These are phyloP conservation scores for Yamadazyma blattariae DNA, from an alignment of 1,139 yeast species.

Conservation along the genomic window DNA sequence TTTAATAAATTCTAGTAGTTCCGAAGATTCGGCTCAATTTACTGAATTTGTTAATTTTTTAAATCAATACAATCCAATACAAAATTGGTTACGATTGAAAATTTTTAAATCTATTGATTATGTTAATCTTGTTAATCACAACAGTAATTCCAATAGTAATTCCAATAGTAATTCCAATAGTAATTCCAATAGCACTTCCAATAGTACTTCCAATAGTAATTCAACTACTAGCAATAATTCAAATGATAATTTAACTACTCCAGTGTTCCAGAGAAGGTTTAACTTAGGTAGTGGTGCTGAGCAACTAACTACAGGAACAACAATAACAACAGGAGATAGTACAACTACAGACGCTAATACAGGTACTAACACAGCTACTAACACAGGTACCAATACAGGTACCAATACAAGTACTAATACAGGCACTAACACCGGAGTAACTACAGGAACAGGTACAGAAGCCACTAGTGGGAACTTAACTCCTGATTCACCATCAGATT, in stretches of 20 bases:
- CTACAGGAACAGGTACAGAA: too few relatives aligned
- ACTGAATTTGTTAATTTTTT: slow-evolving; percentile 4
- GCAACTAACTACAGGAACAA: too few relatives aligned
- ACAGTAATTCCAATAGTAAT: not conserved
- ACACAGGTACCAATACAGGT: too few relatives aligned
- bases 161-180: not conserved
- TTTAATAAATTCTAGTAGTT: slow-evolving; percentile 6
- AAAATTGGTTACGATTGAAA: not conserved
- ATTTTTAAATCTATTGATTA: too few relatives aligned
- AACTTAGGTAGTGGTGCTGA: not conserved
- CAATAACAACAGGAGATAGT: too few relatives aligned
- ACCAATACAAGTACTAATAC: not conserved
- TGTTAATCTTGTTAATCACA: too few relatives aligned
- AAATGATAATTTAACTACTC: not conserved
- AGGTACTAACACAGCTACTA: not conserved
- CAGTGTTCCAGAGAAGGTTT: too few relatives aligned
- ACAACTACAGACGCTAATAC: too few relatives aligned
- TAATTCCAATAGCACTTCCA: not conserved
- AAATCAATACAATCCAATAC: slow-evolving; percentile 2
- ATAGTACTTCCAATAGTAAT: not conserved
- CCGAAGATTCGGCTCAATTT: slow-evolving; percentile 4
- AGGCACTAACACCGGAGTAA: too few relatives aligned
- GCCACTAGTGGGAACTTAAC: too few relatives aligned
- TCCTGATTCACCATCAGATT: too few relatives aligned
- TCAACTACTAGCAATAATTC: not conserved